Percentiles rank a stretch among this genome's conserved stretches.
Evolutionary conservation across 148 eudicot species (phyloP).

Genomic region (Dysphania ambrosioides): DNA sequence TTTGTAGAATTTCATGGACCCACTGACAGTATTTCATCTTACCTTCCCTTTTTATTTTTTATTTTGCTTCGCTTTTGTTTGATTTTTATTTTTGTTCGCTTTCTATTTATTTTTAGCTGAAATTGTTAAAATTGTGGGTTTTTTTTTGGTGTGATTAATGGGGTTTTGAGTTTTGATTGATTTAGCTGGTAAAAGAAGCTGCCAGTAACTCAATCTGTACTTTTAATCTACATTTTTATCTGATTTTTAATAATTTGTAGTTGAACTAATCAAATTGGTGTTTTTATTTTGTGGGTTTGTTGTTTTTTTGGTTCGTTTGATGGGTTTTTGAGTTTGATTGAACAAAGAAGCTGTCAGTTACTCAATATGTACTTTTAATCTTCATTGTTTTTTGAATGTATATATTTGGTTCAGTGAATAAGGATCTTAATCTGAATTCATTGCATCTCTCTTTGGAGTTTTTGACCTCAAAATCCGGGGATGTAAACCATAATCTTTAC

Average conservation of each 20-base stretch:
- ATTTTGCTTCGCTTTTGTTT: neutral
- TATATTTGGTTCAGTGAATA: constrained; percentile 3
- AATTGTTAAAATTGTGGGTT: neutral
- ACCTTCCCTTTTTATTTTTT: neutral
- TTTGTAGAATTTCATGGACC: constrained; percentile 92
- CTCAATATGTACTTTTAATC: neutral
- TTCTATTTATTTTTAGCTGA: neutral
- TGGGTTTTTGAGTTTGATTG: constrained; percentile 13
- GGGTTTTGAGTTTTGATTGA: constrained; percentile 15
- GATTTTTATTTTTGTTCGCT: neutral
- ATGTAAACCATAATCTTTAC: neutral
- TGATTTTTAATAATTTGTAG: too few species aligned
- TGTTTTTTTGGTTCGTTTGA: neutral
- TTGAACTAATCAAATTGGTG: too few species aligned
- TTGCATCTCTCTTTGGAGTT: neutral
- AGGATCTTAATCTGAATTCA: neutral
- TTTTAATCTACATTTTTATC: too few species aligned
- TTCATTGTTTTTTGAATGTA: constrained; percentile 13
- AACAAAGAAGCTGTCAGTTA: neutral
- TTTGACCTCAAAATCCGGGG: neutral
- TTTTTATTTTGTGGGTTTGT: neutral
- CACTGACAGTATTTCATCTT: constrained; percentile 56
- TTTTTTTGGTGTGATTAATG: neutral
- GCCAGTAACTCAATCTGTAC: neutral
- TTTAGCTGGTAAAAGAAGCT: neutral